A percentile compares a stretch with the other conserved stretches of the same genome.
Evolutionary conservation across 1,284 basidiomycete genomes (phyloP).

Genomic region (Boletus semigastroideus): DNA sequence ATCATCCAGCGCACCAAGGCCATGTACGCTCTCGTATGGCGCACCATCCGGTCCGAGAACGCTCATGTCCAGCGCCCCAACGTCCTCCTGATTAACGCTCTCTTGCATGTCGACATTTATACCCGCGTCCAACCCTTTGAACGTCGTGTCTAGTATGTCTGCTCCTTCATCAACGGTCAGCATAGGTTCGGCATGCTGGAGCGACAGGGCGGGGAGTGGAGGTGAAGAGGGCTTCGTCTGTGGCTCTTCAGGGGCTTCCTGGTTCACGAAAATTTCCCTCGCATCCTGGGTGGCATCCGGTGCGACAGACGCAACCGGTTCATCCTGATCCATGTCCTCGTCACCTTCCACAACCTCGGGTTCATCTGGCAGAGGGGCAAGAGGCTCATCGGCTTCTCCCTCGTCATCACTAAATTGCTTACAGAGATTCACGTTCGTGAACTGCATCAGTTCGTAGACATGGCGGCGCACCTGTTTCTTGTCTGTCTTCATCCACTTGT

Average conservation of each 20-base stretch:
- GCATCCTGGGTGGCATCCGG: conserved; percentile 35
- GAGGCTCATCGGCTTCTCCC: conserved; percentile 68
- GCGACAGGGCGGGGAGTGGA: conserved; percentile 47
- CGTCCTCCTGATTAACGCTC: conserved; percentile 34
- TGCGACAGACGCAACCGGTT: conserved; percentile 51
- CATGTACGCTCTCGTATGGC: conserved; percentile 51
- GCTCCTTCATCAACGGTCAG: conserved; percentile 33
- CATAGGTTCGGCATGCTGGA: conserved; percentile 36
- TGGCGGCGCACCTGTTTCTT: conserved; percentile 58
- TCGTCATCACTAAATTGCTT: conserved; percentile 84
- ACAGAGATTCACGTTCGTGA: conserved; percentile 9
- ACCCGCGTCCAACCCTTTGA: conserved; percentile 47
- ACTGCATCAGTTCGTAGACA: neutral
- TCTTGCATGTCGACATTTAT: conserved; percentile 40
- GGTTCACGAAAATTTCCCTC: conserved; percentile 34
- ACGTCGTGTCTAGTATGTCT: conserved; percentile 45
- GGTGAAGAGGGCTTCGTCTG: conserved; percentile 64
- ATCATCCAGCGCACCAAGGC: conserved; percentile 53
- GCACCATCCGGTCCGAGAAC: conserved; percentile 64
- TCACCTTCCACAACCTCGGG: conserved; percentile 61
- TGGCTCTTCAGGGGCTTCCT: conserved; percentile 41
- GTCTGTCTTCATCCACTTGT: conserved; percentile 74
- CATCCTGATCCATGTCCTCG: conserved; percentile 66
- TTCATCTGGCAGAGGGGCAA: conserved; percentile 75
- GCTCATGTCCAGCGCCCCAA: conserved; percentile 54